Base-by-base conservation (phyloP, 768 basidiomycete species). In the Suillus placidus region DNA sequence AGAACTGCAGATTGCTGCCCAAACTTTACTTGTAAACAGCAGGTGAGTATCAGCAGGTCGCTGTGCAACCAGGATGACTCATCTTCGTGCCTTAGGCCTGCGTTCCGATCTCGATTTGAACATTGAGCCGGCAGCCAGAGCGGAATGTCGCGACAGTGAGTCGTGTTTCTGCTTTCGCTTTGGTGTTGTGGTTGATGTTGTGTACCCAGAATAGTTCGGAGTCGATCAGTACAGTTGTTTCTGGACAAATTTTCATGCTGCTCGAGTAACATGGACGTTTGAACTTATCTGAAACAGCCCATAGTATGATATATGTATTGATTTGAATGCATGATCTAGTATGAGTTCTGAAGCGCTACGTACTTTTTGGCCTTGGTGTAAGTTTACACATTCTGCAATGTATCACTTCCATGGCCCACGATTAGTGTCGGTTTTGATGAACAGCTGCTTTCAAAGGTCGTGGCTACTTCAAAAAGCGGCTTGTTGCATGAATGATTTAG, bases 21-120 rank as follows among this genome's bases (percentile, higher is more conserved):
- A 20, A 3, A 3, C 12, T 14, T 1, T 6, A 0, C 3, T 49
- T 49, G 47, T 26, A 9, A 1, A 47, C 1, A 1, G 4, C 0
- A 5, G 13, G 47, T 49, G 23, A 49, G 47, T n/a, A 47, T 47
- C 10, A n/a, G 45, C n/a, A 47, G 23, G 10, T 49, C 6, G 47
- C 12, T 49, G 47, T 49, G 23, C 47, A 26, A 13, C 23, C 23
- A 26, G 13, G 45, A 26, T 49, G 23, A 49, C 47, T 47, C n/a
- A 49, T 12, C 47, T 49, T 10, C 5, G 13, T 23, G 23, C 23
- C 23, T 47, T 47, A 47, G 45, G 10, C 20, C 20, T 43, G 43
- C 8, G 3, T 20, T 1, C 6, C 18, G 6, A 20, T 1, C 26
- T 26, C 26, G 26, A 26, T 1, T 26, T 26, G 26, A 26, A 20